A percentile compares a stretch with the other conserved stretches of the same genome.
These are phyloP conservation scores for Diplodia intermedia DNA, from an alignment of 2,329 filamentous ascomycete genomes.

Conservation along the genomic window DNA sequence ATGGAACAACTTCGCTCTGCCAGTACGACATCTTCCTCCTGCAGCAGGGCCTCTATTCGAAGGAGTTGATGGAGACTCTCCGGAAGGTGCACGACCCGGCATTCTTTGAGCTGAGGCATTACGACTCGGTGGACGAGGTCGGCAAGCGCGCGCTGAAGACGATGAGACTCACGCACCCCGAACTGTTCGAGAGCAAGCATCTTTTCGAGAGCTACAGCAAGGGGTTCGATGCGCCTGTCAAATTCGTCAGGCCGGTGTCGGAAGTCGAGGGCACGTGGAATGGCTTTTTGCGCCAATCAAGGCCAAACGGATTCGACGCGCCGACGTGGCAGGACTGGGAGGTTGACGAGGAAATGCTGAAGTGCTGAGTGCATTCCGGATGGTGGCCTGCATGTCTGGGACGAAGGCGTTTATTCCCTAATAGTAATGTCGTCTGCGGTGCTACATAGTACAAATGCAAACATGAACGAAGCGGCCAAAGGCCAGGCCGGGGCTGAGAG, in stretches of 20 bases:
- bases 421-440: constrained; percentile 3
- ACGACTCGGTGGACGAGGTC: constrained; percentile 70
- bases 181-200: constrained; percentile 59
- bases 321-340: constrained; percentile 58
- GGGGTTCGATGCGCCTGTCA: constrained; percentile 54
- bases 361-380: constrained; percentile 18
- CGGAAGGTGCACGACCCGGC: constrained; percentile 57
- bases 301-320: constrained; percentile 61
- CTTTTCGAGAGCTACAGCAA: constrained; percentile 59
- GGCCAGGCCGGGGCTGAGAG: neutral
- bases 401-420: neutral
- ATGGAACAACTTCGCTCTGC: constrained; percentile 68
- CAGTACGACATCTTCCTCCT: constrained; percentile 74
- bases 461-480: neutral
- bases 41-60: constrained; percentile 64
- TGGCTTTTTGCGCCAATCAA: constrained; percentile 55
- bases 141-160: constrained; percentile 64
- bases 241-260: constrained; percentile 56
- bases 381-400: constrained; percentile 13
- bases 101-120: constrained; percentile 65
- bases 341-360: constrained; percentile 49
- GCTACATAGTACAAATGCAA: neutral
- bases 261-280: constrained; percentile 58
- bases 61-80: constrained; percentile 60
- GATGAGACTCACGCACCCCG: constrained; percentile 61